Conservation (phyloP, 306 rosid genomes). For the Cyclanthera cordifolia region DNA sequence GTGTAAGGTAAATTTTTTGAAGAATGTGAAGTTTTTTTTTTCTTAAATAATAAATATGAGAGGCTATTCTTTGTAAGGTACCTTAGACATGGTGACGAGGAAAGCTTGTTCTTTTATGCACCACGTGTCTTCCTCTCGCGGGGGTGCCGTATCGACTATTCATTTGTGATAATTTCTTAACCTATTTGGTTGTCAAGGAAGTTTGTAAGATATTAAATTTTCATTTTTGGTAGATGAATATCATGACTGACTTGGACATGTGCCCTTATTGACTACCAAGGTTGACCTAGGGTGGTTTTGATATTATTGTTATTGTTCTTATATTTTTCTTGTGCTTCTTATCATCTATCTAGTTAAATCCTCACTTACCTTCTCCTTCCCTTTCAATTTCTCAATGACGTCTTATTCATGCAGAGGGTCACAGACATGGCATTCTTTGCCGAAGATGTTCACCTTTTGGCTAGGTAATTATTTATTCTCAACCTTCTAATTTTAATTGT, state of each 20-base stretch:
- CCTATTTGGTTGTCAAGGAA: neutral
- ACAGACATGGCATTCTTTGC: slow-evolving; percentile 98
- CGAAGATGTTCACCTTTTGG: slow-evolving; percentile 96
- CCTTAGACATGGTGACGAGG: no score
- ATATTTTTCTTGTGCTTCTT: neutral
- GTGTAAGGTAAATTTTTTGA: no score
- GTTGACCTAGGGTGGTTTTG: neutral
- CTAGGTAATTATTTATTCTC: slow-evolving; percentile 47
- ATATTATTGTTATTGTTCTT: neutral
- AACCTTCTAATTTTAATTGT: slow-evolving; percentile 4
- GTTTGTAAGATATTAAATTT: neutral
- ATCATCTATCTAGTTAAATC: neutral
- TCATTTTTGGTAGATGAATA: neutral
- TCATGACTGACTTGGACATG: neutral
- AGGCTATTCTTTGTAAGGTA: no score
- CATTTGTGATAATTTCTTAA: neutral
- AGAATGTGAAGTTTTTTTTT: no score
- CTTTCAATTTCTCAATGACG: neutral
- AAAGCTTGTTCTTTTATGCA: no score
- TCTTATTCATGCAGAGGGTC: slow-evolving; percentile 66
- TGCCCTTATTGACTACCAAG: neutral
- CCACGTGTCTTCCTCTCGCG: no score
- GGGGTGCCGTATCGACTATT: neutral
- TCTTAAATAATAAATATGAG: no score
- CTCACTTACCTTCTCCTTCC: neutral